Base-by-base conservation (phyloP, 768 basidiomycete species). In the Clitopilus passeckerianus region DNA sequence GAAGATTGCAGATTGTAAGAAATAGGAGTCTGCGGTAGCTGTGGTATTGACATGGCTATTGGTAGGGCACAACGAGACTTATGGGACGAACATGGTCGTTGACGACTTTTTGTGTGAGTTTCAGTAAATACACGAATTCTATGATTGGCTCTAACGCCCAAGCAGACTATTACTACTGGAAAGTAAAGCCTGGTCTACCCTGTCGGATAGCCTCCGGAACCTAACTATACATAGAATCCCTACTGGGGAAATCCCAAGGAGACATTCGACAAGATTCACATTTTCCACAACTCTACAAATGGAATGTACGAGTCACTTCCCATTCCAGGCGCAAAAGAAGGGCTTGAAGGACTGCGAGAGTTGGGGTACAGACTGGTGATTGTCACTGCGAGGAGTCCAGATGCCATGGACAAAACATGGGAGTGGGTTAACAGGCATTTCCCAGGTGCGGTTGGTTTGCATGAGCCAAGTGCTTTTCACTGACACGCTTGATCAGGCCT, bases 111-210 rank as follows among this genome's bases (percentile, higher is more conserved):
- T 84, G 63, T 90, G 86, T 84, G 64, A 71, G 84, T 71, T 20
- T 9, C 20, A 34, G 16, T 7, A 30, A 30, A 52, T 60, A 20
- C 9, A 54, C 9, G 8, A 46, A 14, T 6, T 24, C 7, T 18
- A 37, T 44, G 23, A 58, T 3, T 50, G 6, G 18, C 20, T n/a
- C n/a, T 41, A 14, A 18, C 20, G 5, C 6, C 5, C n/a, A 6
- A 18, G 18, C 16, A 86, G 84, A 90, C 66, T 89, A 88, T 64
- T 88, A 87, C 68, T 89, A 86, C 67, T 90, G 89, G 89, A 89
- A 87, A 78, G 88, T 82, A 50, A 12, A 23, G n/a, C 35, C 33
- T 22, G 24, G 41, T 16, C n/a, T 57, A 15, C 16, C 37, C 53
- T 41, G 1, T 15, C 20, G 34, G 14, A 6, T 35, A 18, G 33